Evolutionary conservation across 768 basidiomycete genomes (phyloP).

Genomic region (Termitomyces sp.): DNA sequence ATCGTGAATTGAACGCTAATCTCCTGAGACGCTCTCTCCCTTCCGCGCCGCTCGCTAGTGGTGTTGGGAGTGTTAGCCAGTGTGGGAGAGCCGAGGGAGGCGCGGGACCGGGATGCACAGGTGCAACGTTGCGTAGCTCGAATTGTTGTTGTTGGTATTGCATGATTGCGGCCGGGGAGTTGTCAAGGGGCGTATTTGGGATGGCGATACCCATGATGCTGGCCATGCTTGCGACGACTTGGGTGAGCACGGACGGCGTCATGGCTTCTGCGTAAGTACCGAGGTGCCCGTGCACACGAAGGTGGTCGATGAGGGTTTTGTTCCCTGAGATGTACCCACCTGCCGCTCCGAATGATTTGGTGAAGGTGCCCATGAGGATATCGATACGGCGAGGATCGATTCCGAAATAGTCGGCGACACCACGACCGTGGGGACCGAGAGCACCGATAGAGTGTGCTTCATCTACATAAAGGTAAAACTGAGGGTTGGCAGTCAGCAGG

Average conservation of each 20-base stretch:
- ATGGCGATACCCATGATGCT: slow-evolving; percentile 88
- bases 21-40: slow-evolving; percentile 80
- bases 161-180: slow-evolving; percentile 23
- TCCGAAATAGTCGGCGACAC: slow-evolving; percentile 92
- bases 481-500: background rate
- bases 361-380: slow-evolving; percentile 98
- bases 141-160: slow-evolving; percentile 8
- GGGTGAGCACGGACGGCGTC: slow-evolving; percentile 86
- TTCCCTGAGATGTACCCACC: slow-evolving; percentile 93
- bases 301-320: slow-evolving; percentile 73
- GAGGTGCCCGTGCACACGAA: slow-evolving; percentile 80
- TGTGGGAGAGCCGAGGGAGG: slow-evolving; percentile 60
- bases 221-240: slow-evolving; percentile 89
- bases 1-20: slow-evolving; percentile 93
- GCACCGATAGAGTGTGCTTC: slow-evolving; percentile 99
- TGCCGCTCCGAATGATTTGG: slow-evolving; percentile 89
- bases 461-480: slow-evolving; percentile 97
- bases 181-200: slow-evolving; percentile 29
- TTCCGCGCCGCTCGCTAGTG: slow-evolving; percentile 79
- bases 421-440: slow-evolving; percentile 90
- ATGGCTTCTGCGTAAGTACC: slow-evolving; percentile 88
- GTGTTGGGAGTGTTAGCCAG: slow-evolving; percentile 75
- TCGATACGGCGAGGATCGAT: slow-evolving; percentile 80
- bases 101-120: slow-evolving; percentile 65
- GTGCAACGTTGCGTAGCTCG: slow-evolving; percentile 30